Evolutionary conservation across 2,329 filamentous ascomycete species (phyloP).

Genomic region (Fusarium hostae): DNA sequence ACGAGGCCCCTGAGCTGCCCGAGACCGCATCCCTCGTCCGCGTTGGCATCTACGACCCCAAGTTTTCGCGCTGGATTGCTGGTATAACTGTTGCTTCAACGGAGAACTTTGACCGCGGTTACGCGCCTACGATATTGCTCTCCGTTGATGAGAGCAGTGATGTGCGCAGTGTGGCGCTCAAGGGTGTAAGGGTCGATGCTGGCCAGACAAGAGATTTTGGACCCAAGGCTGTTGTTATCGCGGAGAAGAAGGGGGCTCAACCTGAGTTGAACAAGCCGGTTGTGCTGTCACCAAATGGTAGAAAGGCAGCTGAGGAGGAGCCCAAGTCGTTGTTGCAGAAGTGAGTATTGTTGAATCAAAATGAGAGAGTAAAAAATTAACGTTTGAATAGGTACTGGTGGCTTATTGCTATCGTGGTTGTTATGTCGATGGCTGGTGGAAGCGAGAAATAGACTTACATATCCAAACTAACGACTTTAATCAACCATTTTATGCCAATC

Average conservation of each 20-base stretch:
- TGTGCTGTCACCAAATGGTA: constrained; percentile 69
- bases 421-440: constrained; percentile 65
- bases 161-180: constrained; percentile 62
- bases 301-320: constrained; percentile 62
- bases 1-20: constrained; percentile 66
- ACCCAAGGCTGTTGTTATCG: constrained; percentile 65
- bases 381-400: constrained; percentile 70
- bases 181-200: constrained; percentile 70
- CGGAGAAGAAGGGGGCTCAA: constrained; percentile 61
- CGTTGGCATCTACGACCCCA: constrained; percentile 66
- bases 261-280: constrained; percentile 73
- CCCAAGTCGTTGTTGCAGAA: constrained; percentile 76
- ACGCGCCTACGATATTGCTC: constrained; percentile 66
- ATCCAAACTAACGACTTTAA: neutral
- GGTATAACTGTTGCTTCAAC: constrained; percentile 66
- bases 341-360: constrained; percentile 55
- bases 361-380: constrained; percentile 47
- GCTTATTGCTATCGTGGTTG: constrained; percentile 64
- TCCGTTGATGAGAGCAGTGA: constrained; percentile 58
- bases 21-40: constrained; percentile 62
- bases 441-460: constrained; percentile 60
- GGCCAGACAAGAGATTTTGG: constrained; percentile 74
- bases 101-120: constrained; percentile 71
- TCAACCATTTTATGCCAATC: neutral
- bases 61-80: constrained; percentile 60